A percentile compares a stretch with the other conserved stretches of the same genome.
Conservation (phyloP, 345 rosid species). For the Populus nigra region DNA sequence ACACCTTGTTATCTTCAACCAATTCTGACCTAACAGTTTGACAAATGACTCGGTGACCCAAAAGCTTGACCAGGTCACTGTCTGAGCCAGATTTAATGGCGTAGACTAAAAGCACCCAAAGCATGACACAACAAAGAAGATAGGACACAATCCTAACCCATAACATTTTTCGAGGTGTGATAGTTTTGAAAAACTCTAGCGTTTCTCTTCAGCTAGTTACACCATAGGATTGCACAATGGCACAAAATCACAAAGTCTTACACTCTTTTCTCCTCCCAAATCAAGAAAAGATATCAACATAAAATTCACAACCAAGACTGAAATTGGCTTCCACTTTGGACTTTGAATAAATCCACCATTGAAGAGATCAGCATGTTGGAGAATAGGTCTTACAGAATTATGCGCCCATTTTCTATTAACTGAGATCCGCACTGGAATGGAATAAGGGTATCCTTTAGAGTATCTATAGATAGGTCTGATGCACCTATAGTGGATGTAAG, state of each 20-base stretch:
- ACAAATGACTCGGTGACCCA: no score
- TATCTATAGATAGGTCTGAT: neutral
- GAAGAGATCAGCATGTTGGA: neutral
- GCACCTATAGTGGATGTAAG: neutral
- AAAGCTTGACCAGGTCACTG: no score
- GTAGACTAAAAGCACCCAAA: neutral
- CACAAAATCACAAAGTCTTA: neutral
- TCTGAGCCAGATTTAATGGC: no score
- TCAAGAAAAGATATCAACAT: neutral
- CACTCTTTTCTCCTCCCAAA: neutral
- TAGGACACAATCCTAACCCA: neutral
- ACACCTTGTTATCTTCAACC: no score
- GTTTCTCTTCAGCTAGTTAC: neutral
- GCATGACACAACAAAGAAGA: neutral
- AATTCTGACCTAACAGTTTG: no score
- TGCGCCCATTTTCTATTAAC: neutral
- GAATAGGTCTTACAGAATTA: neutral
- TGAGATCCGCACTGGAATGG: neutral
- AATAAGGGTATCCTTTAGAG: neutral
- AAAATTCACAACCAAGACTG: neutral
- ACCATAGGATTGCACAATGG: neutral
- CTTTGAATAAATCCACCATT: neutral
- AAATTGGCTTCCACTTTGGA: neutral
- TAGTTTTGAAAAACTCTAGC: neutral
- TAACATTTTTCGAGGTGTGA: neutral